Evolutionary conservation across 345 rosid genomes (phyloP).

Genomic region (Citrus mangshanensis): DNA sequence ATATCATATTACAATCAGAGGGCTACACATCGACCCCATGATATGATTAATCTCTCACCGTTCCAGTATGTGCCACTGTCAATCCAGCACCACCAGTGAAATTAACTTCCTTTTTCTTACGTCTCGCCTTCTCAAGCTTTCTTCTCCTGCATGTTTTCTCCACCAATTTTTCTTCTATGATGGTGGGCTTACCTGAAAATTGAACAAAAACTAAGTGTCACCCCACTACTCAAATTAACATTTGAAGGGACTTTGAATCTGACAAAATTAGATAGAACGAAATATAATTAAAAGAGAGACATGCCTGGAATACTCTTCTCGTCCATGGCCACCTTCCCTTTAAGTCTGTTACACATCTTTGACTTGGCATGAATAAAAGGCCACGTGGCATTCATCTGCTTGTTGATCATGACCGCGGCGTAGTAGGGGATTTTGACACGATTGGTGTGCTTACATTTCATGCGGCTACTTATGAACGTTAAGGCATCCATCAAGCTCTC

Average conservation of each 20-base stretch:
- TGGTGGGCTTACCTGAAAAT: conserved; percentile 13
- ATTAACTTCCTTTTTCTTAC: not conserved
- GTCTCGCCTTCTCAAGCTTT: not conserved
- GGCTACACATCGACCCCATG: not conserved
- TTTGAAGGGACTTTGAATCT: not conserved
- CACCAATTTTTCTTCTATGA: not conserved
- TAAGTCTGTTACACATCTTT: conserved; percentile 1
- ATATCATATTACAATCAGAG: not conserved
- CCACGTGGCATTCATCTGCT: conserved; percentile 70
- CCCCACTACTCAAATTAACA: not conserved
- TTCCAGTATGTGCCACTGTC: not conserved
- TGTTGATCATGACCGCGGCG: conserved; percentile 56
- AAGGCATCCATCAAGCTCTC: conserved; percentile 84
- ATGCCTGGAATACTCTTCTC: conserved; percentile 3
- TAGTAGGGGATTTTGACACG: conserved; percentile 47
- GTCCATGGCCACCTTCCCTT: not conserved
- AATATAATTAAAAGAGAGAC: not conserved
- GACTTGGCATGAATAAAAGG: conserved; percentile 29
- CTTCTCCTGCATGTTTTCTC: conserved; percentile 13
- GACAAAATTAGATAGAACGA: not conserved
- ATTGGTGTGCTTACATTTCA: conserved; percentile 21
- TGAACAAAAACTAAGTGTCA: not conserved
- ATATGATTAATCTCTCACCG: not conserved
- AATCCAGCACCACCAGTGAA: not conserved
- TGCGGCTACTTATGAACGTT: conserved; percentile 47